These are phyloP conservation scores for Pythium grandisporangium DNA, from an alignment of 352 stramenopile species.

Conservation along the genomic window DNA sequence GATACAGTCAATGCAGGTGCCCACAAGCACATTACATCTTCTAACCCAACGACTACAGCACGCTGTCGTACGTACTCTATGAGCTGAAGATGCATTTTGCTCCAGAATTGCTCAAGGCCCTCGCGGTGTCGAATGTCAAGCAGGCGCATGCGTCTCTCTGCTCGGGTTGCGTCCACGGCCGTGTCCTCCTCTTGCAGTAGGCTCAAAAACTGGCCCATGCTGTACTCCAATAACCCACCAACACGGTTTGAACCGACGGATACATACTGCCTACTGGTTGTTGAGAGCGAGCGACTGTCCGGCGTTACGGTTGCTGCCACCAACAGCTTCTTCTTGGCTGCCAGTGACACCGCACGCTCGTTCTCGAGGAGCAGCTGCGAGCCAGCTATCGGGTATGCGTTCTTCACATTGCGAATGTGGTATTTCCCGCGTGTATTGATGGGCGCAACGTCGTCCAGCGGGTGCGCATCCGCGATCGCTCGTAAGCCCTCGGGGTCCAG, in stretches of 20 bases:
- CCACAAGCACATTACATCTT: too few species aligned
- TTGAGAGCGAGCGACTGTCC: too few species aligned
- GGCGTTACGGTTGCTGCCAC: too few species aligned
- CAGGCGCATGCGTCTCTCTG: conserved; percentile 28
- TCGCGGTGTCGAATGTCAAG: conserved; percentile 19
- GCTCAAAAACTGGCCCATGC: too few species aligned
- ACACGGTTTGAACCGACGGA: too few species aligned
- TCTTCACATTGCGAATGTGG: conserved; percentile 53
- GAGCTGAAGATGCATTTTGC: conserved; percentile 22
- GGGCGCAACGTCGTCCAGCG: conserved; percentile 19
- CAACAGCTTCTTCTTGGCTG: conserved; percentile 62
- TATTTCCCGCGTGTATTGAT: conserved; percentile 62
- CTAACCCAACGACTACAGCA: too few species aligned
- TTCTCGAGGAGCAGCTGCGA: conserved; percentile 60
- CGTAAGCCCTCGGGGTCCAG: conserved; percentile 28
- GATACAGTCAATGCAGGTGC: background rate
- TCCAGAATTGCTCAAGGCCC: conserved; percentile 54
- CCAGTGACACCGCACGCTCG: conserved; percentile 40
- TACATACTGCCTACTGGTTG: too few species aligned
- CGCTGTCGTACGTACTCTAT: conserved; percentile 24
- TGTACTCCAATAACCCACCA: too few species aligned
- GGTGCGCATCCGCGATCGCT: conserved; percentile 30
- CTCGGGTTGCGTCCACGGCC: conserved; percentile 10
- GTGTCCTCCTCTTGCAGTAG: conserved; percentile 24
- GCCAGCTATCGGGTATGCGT: conserved; percentile 64